Percentiles rank a stretch among this genome's conserved stretches.
Evolutionary conservation across 179 eudicot genomes (phyloP).

Genomic region (Beta lomatogona): DNA sequence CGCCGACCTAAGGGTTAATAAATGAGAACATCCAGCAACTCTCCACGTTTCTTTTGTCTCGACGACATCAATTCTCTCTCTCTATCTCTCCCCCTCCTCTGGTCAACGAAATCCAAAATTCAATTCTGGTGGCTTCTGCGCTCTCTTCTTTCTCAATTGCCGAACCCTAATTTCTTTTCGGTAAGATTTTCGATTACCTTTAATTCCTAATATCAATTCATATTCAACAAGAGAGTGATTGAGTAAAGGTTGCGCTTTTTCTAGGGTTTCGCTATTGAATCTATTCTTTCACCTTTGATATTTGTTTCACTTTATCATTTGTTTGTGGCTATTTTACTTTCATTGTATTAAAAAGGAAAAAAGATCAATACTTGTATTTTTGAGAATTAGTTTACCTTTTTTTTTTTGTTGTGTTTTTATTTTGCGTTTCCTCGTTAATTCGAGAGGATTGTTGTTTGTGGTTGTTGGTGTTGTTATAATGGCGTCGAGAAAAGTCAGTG

Average conservation of each 20-base stretch:
- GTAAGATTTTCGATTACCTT: constrained; percentile 24
- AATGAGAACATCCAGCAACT: no score
- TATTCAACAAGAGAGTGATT: neutral
- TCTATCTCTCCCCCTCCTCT: neutral
- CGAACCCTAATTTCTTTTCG: neutral
- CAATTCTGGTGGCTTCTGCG: neutral
- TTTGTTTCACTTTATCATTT: neutral
- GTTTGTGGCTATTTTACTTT: neutral
- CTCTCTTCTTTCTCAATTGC: neutral
- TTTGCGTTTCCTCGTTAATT: neutral
- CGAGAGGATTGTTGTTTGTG: constrained; percentile 5
- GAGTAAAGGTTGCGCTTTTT: neutral
- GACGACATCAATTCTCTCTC: no score
- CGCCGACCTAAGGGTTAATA: no score
- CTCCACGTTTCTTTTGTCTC: no score
- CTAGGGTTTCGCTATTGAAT: constrained; percentile 15
- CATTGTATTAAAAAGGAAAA: neutral
- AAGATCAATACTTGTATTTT: no score
- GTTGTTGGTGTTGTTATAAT: constrained; percentile 22
- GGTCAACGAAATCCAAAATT: neutral
- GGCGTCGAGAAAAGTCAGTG: constrained; percentile 36
- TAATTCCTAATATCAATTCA: neutral
- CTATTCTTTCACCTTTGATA: neutral
- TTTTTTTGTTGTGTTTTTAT: neutral
- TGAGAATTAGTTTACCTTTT: neutral